phyloP scores from a whole-genome alignment of 495 filamentous ascomycete genomes.

The Penicillium paxilli region DNA sequence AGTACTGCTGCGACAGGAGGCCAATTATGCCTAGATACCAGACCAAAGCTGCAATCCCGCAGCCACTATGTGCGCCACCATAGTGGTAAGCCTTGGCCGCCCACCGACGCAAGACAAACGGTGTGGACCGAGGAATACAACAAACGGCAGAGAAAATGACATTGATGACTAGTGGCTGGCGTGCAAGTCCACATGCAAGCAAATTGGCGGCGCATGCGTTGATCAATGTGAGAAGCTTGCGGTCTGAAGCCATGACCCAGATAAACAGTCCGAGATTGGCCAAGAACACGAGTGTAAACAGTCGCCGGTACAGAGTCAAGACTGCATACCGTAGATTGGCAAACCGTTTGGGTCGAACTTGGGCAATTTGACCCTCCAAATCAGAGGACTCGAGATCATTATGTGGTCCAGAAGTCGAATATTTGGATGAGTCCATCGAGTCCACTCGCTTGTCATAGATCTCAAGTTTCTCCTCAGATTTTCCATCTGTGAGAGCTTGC shows the following conservation, averaged over 20 bases:
- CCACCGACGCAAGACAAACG: constrained; percentile 62
- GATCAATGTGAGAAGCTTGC: constrained; percentile 36
- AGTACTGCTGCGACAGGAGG: constrained; percentile 49
- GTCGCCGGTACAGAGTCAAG: constrained; percentile 49
- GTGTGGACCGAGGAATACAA: constrained; percentile 58
- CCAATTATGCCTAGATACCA: constrained; percentile 68
- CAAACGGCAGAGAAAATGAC: constrained; percentile 61
- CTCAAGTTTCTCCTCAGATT: constrained; percentile 6
- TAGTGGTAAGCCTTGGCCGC: constrained; percentile 75
- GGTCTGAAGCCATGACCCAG: constrained; percentile 35
- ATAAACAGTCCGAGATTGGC: constrained; percentile 54
- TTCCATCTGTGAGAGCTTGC: constrained; percentile 24
- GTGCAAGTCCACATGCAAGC: constrained; percentile 58
- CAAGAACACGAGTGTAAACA: constrained; percentile 53
- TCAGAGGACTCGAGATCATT: constrained; percentile 19
- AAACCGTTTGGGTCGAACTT: constrained; percentile 30
- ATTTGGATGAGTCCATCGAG: constrained; percentile 13
- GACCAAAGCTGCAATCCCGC: constrained; percentile 62
- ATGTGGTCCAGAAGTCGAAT: background rate
- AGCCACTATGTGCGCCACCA: constrained; percentile 75
- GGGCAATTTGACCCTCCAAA: constrained; percentile 38
- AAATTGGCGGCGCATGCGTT: constrained; percentile 56
- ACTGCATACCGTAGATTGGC: constrained; percentile 37
- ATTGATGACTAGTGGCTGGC: constrained; percentile 77
- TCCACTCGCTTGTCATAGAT: constrained; percentile 20